These are phyloP conservation scores for Curvularia sp. DNA, from an alignment of 2,329 filamentous ascomycete genomes.

Conservation along the genomic window DNA sequence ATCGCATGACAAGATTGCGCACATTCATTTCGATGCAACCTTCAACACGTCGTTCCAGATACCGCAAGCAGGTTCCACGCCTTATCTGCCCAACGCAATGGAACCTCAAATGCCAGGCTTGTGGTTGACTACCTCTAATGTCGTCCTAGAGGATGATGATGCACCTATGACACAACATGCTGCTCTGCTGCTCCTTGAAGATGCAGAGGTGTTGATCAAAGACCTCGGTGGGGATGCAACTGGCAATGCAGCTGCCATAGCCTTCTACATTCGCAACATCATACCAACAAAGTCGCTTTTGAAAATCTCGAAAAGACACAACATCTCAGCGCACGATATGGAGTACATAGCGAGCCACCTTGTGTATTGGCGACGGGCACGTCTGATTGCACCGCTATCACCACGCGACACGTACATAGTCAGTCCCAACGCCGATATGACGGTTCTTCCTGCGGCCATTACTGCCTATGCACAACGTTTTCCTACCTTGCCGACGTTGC, in stretches of 20 bases:
- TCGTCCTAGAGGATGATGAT: constrained; percentile 71
- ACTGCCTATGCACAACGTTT: constrained; percentile 79
- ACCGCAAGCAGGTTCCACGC: constrained; percentile 69
- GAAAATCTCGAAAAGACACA: constrained; percentile 74
- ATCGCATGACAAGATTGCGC: constrained; percentile 84
- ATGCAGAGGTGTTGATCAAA: constrained; percentile 79
- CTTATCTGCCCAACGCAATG: constrained; percentile 73
- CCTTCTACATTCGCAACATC: constrained; percentile 71
- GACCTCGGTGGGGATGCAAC: constrained; percentile 74
- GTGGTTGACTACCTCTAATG: constrained; percentile 87
- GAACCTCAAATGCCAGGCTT: constrained; percentile 76
- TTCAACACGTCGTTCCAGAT: constrained; percentile 70
- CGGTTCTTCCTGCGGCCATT: constrained; percentile 72
- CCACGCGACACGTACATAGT: constrained; percentile 90
- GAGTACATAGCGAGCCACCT: constrained; percentile 90
- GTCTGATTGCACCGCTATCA: constrained; percentile 89
- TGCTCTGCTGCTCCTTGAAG: constrained; percentile 81
- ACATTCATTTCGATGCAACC: constrained; percentile 73
- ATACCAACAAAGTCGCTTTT: constrained; percentile 70
- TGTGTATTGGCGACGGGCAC: constrained; percentile 93
- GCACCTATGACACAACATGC: constrained; percentile 84
- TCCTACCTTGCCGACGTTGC: constrained; percentile 80
- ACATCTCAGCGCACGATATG: constrained; percentile 79
- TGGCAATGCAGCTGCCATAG: constrained; percentile 76
- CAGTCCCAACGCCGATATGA: constrained; percentile 84